These are phyloP conservation scores for Hamigera avellanea DNA, from an alignment of 495 filamentous ascomycete genomes.

Conservation along the genomic window DNA sequence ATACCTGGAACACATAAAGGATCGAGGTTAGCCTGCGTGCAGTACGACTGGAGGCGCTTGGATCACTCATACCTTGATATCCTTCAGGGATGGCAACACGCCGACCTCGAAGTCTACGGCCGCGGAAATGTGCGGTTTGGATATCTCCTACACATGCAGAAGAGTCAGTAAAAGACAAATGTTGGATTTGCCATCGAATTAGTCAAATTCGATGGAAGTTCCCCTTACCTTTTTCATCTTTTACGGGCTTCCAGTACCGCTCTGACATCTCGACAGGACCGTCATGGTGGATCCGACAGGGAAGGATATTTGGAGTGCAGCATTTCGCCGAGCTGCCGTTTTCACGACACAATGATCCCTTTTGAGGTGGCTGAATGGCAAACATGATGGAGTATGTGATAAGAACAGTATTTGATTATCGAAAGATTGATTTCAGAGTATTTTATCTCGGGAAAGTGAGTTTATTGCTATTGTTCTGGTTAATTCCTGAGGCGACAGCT, in stretches of 20 bases:
- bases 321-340: conserved; percentile 4
- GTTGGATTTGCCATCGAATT: too few species aligned
- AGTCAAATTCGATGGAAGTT: too few species aligned
- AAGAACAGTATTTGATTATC: too few species aligned
- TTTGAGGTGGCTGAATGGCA: conserved; percentile 22
- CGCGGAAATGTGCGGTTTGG: conserved; percentile 64
- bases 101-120: conserved; percentile 66
- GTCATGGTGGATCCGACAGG: conserved; percentile 71
- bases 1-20: conserved; percentile 15
- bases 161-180: too few species aligned
- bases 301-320: conserved; percentile 67
- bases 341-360: conserved; percentile 10
- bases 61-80: conserved; percentile 49
- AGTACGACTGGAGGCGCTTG: neutral
- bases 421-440: too few species aligned
- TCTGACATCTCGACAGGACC: conserved; percentile 53
- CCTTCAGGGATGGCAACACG: conserved; percentile 56
- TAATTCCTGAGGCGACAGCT: too few species aligned
- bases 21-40: neutral
- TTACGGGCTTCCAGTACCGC: conserved; percentile 59
- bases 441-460: too few species aligned
- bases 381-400: conserved; percentile 18
- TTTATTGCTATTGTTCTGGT: too few species aligned
- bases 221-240: conserved; percentile 29
- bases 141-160: neutral